Base-by-base conservation (phyloP, 805 yeast species). In the Clavispora santaluciae region DNA sequence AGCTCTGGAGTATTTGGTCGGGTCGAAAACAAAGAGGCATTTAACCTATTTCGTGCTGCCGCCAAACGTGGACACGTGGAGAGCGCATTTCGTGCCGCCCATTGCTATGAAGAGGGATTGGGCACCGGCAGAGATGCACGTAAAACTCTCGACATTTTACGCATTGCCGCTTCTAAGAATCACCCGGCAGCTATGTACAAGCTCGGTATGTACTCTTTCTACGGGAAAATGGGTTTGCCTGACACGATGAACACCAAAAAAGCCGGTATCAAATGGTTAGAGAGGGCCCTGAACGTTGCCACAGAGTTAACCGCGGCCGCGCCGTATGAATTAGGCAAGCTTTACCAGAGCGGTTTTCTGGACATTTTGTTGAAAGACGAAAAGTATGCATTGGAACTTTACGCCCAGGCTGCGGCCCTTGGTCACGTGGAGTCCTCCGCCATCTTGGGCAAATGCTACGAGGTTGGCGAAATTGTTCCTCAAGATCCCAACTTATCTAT, bases 161-260 rank as follows among this genome's bases (percentile, higher is more conserved):
- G 84, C 57, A 80, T 81, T 56, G 96, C 98, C 0, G 95, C 98
- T 0, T 75, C 89, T 23, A 83, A 85, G 58, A 88, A 86, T 55
- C 99, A 91, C 61, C 89, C 97, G 0, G 90, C 95, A n/a, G 96
- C 98, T 4, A 88, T 91, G 95, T 85, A 83, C 67, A 86, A 90
- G 59, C 70, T 89, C 48, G 99, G 98, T 4, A 72, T 87, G 33
- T 88, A 90, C 52, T 83, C 88, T 28, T 93, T 84, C 63, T 78
- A 88, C 55, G 80, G 86, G 4, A 73, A 83, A 45, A 82, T 91
- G 91, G 97, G 98, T 1, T 59, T 91, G 24, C 69, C 83, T 1
- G 72, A 75, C 42, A 83, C 78, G 53, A 67, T 80, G 15, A 79
- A 75, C 39, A 81, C 87, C 17, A 85, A 88, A 54, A 86, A 83